Conservation (phyloP, 2,329 filamentous ascomycete genomes). For the Fusarium bactridioides region DNA sequence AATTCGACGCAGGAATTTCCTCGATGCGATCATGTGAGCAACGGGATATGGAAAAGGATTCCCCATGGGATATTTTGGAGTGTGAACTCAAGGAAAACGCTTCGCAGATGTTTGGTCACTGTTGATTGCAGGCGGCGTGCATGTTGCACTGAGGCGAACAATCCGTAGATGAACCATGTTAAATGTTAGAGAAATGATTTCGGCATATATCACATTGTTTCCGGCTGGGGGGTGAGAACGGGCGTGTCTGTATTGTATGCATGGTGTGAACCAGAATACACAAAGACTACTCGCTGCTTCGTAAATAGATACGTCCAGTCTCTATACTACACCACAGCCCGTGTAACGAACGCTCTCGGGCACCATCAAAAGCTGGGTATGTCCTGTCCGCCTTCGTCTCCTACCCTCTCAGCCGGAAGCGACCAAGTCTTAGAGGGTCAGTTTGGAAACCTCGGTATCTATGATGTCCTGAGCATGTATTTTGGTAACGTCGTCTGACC, state of each 20-base stretch:
- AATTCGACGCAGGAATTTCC: not conserved
- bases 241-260: not conserved
- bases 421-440: not conserved
- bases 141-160: not conserved
- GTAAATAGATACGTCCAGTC: not conserved
- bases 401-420: not conserved
- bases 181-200: not conserved
- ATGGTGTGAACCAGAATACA: not conserved
- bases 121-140: not conserved
- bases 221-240: not conserved
- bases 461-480: conserved; percentile 38
- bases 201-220: not conserved
- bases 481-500: conserved; percentile 33
- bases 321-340: not conserved
- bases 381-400: not conserved
- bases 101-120: not conserved
- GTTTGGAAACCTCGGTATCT: conserved; percentile 19
- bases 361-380: not conserved
- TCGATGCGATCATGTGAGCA: not conserved
- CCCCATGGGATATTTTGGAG: not conserved
- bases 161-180: not conserved
- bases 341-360: not conserved
- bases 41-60: conserved; percentile 4
- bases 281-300: not conserved
- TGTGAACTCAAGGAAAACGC: not conserved